Conservation (phyloP, 441 rosid species). For the Mallotus repandus region DNA sequence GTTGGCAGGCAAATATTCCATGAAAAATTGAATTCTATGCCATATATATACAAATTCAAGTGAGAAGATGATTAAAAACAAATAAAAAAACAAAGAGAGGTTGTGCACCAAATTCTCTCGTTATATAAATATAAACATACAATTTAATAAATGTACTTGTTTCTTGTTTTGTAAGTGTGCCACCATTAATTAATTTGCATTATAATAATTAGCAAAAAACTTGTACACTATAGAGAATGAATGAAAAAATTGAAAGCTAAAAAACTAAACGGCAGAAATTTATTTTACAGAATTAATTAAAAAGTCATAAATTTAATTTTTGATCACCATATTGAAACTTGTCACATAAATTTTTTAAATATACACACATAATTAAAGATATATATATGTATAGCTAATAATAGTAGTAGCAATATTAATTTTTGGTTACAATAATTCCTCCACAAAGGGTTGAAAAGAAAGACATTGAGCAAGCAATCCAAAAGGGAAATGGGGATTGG, state of each 20-base stretch:
- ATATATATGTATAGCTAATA: no score
- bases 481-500: slow-evolving; percentile 28
- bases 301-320: no score
- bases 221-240: no score
- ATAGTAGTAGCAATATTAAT: background rate
- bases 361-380: no score
- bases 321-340: no score
- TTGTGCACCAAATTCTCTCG: background rate
- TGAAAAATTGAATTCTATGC: slow-evolving; percentile 3
- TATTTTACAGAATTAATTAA: no score
- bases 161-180: background rate
- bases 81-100: background rate
- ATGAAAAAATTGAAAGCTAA: no score
- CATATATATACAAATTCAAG: background rate
- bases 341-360: no score
- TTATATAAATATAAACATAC: background rate
- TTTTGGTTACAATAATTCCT: background rate
- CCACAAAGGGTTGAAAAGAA: slow-evolving; percentile 28
- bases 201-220: no score
- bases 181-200: no score
- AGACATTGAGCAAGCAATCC: slow-evolving; percentile 30
- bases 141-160: background rate
- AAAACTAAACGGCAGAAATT: no score
- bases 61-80: background rate
- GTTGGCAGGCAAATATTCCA: slow-evolving; percentile 1